Evolutionary conservation across 139 green algal species (phyloP).

Genomic region (Pleodorina starrii): DNA sequence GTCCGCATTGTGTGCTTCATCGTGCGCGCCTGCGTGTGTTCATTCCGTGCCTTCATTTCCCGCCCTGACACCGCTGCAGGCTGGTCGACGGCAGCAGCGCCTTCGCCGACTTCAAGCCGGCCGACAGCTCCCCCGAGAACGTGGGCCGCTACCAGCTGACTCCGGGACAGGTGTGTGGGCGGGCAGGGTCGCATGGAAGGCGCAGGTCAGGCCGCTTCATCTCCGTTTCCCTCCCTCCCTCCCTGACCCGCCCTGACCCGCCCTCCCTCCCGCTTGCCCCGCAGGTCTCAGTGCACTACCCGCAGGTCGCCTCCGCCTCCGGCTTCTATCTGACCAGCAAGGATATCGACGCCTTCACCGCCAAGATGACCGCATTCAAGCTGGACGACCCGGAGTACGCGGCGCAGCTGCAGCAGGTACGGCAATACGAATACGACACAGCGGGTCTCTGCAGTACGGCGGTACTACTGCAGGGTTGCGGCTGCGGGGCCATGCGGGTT

Average conservation of each 20-base stretch:
- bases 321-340: neutral
- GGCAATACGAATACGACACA: too few relatives aligned
- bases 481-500: neutral
- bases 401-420: slow-evolving; percentile 10
- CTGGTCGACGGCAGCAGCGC: neutral
- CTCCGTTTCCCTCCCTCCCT: neutral
- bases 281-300: slow-evolving; percentile 21
- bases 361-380: neutral
- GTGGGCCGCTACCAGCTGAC: slow-evolving; percentile 27
- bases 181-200: neutral
- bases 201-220: neutral
- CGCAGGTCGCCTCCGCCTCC: slow-evolving; percentile 18
- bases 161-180: neutral
- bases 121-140: neutral
- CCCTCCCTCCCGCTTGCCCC: neutral
- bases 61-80: neutral
- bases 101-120: neutral
- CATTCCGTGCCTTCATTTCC: neutral
- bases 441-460: too few relatives aligned
- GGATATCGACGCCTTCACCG: neutral
- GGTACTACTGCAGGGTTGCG: too few relatives aligned
- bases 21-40: too few relatives aligned
- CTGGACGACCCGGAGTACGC: slow-evolving; percentile 33
- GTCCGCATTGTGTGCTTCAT: too few relatives aligned
- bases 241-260: neutral